Evolutionary conservation across 2,329 filamentous ascomycete genomes (phyloP), one percentile per base, ranked within the genome.

Genomic region (Colletotrichum somersetense): DNA sequence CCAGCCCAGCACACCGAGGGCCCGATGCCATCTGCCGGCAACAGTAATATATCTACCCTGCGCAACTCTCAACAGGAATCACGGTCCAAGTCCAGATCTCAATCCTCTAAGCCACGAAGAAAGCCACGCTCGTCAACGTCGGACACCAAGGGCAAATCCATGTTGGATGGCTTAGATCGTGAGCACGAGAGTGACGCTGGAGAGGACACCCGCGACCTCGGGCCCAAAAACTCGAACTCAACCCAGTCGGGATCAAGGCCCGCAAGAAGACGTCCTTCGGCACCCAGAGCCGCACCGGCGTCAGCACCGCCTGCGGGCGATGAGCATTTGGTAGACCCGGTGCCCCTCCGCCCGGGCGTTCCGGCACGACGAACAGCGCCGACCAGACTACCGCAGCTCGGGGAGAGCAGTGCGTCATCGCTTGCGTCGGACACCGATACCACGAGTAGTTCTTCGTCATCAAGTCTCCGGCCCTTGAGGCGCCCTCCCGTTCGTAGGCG

Each of bases 1-100:
- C 61, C 70, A 44, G 70, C 70, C 70, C 70, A 69, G 59, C 30
- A 72, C 38, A 72, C 59, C 59, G 66, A 69, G 70, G 70, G 66
- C 55, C 44, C 40, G 20, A 44, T 53, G 59, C 69, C 66, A 69
- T 61, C 55, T n/a, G 44, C 11, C 35, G 38, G 20, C 58, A 48
- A 56, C n/a, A 56, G 35, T 26, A 65, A 14, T 26, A 35, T 23
- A 16, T 48, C 10, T 42, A 26, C 53, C 42, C 30, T 59, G 26
- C 66, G 58, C 42, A 63, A 40, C 58, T 50, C 59, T 30, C 62
- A 67, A 42, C 66, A 69, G 33, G 55, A 62, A 57, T 33, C 38
- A n/a, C 66, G 44, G 12, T 35, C 30, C 6, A 30, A 48, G 11
- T 35, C 44, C 18, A 64, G 42, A n/a, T 59, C 66, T 56, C 70